phyloP scores from a whole-genome alignment of 495 filamentous ascomycete species.

The Mytilinidion resinicola region DNA sequence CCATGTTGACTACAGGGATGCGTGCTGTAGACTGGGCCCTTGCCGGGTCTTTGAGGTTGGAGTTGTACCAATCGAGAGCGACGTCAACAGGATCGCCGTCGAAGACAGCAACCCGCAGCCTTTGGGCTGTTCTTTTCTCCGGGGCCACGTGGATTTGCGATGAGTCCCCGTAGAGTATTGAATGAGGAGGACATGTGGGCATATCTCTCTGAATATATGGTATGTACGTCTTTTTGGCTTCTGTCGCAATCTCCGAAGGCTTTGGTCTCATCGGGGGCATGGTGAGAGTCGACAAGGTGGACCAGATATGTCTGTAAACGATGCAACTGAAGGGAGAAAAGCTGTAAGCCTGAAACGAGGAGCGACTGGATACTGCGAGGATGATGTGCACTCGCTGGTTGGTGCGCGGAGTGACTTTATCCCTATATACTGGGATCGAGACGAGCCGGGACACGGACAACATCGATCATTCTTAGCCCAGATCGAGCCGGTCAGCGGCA shows the following conservation, averaged over 20 bases:
- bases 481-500: no score
- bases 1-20: conserved; percentile 66
- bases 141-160: conserved; percentile 29
- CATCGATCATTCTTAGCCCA: background rate
- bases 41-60: conserved; percentile 7
- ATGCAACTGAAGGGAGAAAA: no score
- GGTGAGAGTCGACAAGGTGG: background rate
- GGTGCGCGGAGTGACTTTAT: background rate
- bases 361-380: no score
- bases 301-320: no score
- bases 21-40: conserved; percentile 27
- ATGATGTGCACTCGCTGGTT: no score
- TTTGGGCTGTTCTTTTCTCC: conserved; percentile 18
- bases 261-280: conserved; percentile 60
- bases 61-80: conserved; percentile 53
- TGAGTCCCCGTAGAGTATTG: conserved; percentile 36
- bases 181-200: conserved; percentile 46
- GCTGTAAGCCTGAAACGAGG: no score
- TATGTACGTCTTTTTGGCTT: conserved; percentile 59
- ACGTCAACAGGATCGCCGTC: conserved; percentile 64
- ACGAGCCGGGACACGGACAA: background rate
- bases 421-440: background rate
- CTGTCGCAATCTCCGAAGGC: conserved; percentile 62
- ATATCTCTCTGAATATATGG: conserved; percentile 51
- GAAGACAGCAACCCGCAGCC: conserved; percentile 48